Base-by-base conservation (phyloP, 2,329 filamentous ascomycete species). In the Hypoxylon sp. region DNA sequence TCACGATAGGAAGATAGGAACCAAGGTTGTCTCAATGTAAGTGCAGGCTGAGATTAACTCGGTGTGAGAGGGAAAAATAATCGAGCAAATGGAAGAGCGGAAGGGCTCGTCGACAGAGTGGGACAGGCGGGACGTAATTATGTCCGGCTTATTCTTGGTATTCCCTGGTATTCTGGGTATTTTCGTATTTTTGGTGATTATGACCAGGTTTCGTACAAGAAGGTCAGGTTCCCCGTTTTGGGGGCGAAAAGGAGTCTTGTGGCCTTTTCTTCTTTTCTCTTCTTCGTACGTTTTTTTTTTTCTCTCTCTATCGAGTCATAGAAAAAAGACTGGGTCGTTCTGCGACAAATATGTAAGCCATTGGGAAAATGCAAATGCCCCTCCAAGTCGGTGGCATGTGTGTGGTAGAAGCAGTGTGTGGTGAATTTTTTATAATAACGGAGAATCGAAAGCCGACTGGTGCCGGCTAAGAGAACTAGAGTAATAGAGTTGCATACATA, bases 361-460 rank as follows among this genome's bases (percentile, higher is more conserved):
- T 63, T 58, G 42, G 39, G 39, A 39, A 48, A 62, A 58, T 54
- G 39, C 48, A 57, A 48, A 68, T 55, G 27, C 50, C n/a, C 27
- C 17, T 46, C 48, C 46, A 32, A 31, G 29, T 32, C 47, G 32
- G 60, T 69, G 37, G 60, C 6, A 10, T 19, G 17, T 44, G 54
- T 42, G 31, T 55, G 42, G 31, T 11, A 37, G n/a, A n/a, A n/a
- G n/a, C 24, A 31, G 39, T 37, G 56, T 29, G 55, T 66, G 29
- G 56, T 53, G 59, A 68, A 67, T 13, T 62, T 67, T 72, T 70
- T 70, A 70, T 71, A 62, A 67, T 58, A 47, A 59, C 67, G 63
- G 67, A 70, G 68, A 65, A 61, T 70, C 59, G 52, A 65, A 59
- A 62, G 68, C 60, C 72, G 68, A 53, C 37, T 60, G 48, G 35